A percentile compares a stretch with the other conserved stretches of the same genome.
phyloP scores from a whole-genome alignment of 805 yeast species.

The Cyberlindnera misumaiensis region DNA sequence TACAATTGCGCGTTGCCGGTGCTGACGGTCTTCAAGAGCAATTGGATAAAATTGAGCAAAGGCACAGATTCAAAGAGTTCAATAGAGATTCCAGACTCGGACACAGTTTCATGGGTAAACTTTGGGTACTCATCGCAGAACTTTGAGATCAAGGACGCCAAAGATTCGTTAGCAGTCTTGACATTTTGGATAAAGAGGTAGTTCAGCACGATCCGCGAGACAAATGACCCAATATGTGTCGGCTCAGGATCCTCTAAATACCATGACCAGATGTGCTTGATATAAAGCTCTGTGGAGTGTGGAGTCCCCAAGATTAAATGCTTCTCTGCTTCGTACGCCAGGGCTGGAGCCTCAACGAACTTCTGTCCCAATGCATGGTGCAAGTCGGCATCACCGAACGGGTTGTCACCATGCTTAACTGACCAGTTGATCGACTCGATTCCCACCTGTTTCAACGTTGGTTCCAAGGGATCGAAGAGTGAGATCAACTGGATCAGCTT shows the following conservation, averaged over 20 bases:
- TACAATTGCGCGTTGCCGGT: conserved; percentile 47
- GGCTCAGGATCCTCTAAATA: conserved; percentile 24
- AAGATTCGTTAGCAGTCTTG: conserved; percentile 44
- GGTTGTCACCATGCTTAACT: conserved; percentile 36
- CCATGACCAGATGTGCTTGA: conserved; percentile 40
- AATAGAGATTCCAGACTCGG: conserved; percentile 28
- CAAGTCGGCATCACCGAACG: conserved; percentile 69
- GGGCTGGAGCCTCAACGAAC: conserved; percentile 40
- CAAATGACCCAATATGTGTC: conserved; percentile 26
- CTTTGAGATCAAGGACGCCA: conserved; percentile 25
- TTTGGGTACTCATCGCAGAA: conserved; percentile 11
- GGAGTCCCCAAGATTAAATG: conserved; percentile 63
- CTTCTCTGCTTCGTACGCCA: conserved; percentile 63
- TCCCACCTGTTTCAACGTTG: conserved; percentile 59
- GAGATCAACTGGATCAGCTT: conserved; percentile 42
- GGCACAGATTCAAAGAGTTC: conserved; percentile 35
- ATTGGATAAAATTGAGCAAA: conserved; percentile 61
- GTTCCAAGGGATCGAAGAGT: conserved; percentile 41
- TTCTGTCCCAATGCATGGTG: conserved; percentile 70
- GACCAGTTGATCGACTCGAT: conserved; percentile 68
- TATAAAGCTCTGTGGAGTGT: conserved; percentile 36
- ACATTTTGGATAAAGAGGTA: conserved; percentile 64
- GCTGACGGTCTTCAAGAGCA: conserved; percentile 55
- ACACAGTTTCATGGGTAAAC: conserved; percentile 20
- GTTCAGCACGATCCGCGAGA: conserved; percentile 63